Evolutionary conservation across 306 rosid species (phyloP), one percentile per base, ranked within the genome.

Genomic region (Ammopiptanthus mongolicus): DNA sequence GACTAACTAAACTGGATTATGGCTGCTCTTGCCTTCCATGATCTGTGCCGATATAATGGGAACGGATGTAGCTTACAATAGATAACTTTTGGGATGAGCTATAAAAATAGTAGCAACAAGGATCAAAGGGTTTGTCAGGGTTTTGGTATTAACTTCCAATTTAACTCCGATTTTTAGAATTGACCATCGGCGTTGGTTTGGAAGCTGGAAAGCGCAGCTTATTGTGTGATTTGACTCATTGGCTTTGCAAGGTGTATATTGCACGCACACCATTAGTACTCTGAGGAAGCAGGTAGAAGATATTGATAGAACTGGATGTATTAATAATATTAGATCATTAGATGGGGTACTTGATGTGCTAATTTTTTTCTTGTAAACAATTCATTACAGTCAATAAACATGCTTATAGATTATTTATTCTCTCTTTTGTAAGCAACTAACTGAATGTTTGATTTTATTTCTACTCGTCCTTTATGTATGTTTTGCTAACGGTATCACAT

Each of bases 11-110:
- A 41, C 25, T 34, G 61, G 77, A 50, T 21, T 52, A 29, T 66
- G 58, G 34, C 75, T 67, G 73, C 55, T 68, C 63, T 70, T 78
- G 79, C 80, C 65, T 48, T 31, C 57, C 50, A 36, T 50, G 71
- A 62, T 78, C 28, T 37, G 78, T 81, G 82, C 69, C 33, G 52
- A 76, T 28, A 5, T 74, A 42, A 52, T 59, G 44, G 41, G 8
- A 65, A 71, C 8, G 82, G 59, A 75, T 76, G 23, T 78, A 47
- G 73, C 74, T 44, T 62, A 65, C 62, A 59, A 33, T 18, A 5
- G 52, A 33, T 12, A 42, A 58, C 75, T 42, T 60, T 4, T 36
- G 52, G 37, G 51, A 83, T 78, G 83, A 74, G 68, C 72, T 69
- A 47, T 37, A 34, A 57, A 39, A 39, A 50, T 77, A 19, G 67